These are phyloP conservation scores for Cucurbitaria berberidis DNA, from an alignment of 2,329 filamentous ascomycete genomes.

Conservation along the genomic window DNA sequence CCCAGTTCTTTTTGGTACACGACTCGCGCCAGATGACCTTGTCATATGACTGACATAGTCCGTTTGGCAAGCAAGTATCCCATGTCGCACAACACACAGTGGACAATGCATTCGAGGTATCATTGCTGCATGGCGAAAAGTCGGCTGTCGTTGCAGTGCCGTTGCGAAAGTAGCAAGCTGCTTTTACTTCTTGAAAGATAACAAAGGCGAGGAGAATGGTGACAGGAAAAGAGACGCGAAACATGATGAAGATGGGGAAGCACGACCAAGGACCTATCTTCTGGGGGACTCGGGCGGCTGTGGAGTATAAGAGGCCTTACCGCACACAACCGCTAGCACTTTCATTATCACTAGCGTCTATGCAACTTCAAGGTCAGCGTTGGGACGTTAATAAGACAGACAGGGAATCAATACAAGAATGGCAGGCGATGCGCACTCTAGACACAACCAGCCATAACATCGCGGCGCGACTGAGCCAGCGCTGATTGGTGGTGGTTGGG, in stretches of 20 bases:
- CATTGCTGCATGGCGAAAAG: constrained; percentile 2
- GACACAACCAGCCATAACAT: no score
- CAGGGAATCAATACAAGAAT: background rate
- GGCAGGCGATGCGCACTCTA: background rate
- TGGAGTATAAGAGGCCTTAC: no score
- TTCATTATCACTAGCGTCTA: background rate
- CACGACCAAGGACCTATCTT: no score
- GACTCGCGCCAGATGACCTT: constrained; percentile 9
- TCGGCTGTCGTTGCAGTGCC: background rate
- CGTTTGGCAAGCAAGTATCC: constrained; percentile 9
- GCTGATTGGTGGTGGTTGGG: background rate
- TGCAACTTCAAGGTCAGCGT: background rate
- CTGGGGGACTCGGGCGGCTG: no score
- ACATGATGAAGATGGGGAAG: background rate
- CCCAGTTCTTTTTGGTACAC: constrained; percentile 11
- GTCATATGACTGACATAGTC: background rate
- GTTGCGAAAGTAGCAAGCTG: constrained; percentile 7
- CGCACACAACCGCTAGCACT: no score
- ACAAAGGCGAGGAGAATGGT: background rate
- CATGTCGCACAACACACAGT: constrained; percentile 5
- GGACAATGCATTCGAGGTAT: constrained; percentile 5
- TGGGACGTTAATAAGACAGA: no score
- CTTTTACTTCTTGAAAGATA: background rate
- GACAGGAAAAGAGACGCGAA: background rate
- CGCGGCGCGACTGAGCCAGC: background rate